Conservation (phyloP, 371 early-diverging fungal genomes). For the Mortierella sp. region DNA sequence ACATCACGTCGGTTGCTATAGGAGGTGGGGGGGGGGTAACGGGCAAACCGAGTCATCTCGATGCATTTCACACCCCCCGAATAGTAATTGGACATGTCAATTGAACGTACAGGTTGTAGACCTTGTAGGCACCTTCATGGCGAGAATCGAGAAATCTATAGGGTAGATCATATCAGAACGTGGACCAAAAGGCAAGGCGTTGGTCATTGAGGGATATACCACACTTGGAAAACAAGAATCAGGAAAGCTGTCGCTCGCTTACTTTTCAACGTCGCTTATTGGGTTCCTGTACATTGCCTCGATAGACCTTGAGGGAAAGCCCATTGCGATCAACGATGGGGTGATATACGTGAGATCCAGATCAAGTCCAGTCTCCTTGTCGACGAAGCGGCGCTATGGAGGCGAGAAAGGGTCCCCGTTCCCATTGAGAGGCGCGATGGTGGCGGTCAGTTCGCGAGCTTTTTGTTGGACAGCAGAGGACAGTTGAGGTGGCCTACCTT, state of each 20-base stretch:
- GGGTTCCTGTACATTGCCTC: constrained; percentile 76
- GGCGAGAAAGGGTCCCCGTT: constrained; percentile 29
- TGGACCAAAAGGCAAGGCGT: not conserved
- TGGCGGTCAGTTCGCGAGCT: too few relatives aligned
- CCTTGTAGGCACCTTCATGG: constrained; percentile 70
- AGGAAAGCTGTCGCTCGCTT: constrained; percentile 1
- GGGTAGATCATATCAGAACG: not conserved
- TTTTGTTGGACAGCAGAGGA: not conserved
- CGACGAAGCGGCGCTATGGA: constrained; percentile 59
- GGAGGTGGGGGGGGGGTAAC: too few relatives aligned
- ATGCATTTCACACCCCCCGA: too few relatives aligned
- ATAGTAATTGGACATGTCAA: not conserved
- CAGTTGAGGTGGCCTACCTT: constrained; percentile 20
- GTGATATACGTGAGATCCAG: constrained; percentile 79
- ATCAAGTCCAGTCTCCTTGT: constrained; percentile 59
- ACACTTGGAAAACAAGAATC: too few relatives aligned
- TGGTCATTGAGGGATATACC: too few relatives aligned
- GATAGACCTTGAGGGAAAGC: constrained; percentile 70
- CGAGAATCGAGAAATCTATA: constrained; percentile 68
- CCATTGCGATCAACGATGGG: constrained; percentile 74
- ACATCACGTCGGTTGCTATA: too few relatives aligned
- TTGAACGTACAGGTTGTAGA: constrained; percentile 74
- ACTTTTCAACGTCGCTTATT: constrained; percentile 68
- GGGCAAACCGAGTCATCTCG: too few relatives aligned
- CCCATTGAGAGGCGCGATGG: constrained; percentile 60